Conservation (phyloP, 2,329 filamentous ascomycete species). For the Venturia asperata region DNA sequence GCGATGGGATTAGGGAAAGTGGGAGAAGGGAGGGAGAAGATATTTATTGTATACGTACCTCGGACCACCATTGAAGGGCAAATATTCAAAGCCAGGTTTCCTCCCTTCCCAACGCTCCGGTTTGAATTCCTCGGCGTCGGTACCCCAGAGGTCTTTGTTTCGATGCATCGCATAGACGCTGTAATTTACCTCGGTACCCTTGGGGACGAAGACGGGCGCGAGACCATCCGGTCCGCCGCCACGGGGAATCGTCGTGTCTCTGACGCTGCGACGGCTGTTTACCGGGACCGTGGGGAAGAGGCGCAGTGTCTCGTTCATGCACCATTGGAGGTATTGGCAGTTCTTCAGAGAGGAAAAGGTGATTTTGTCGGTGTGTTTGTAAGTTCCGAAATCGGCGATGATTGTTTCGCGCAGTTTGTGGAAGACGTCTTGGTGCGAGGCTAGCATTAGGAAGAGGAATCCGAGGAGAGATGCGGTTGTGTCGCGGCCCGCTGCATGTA, state of each 20-base stretch:
- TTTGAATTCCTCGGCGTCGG: slow-evolving; percentile 37
- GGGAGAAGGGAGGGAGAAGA: slow-evolving; percentile 24
- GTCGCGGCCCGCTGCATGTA: slow-evolving; percentile 41
- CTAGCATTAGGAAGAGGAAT: slow-evolving; percentile 32
- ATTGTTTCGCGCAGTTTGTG: slow-evolving; percentile 16
- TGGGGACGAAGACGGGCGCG: slow-evolving; percentile 27
- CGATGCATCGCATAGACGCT: slow-evolving; percentile 67
- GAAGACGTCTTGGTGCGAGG: not conserved
- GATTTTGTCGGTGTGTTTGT: not conserved
- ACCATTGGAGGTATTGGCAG: slow-evolving; percentile 16
- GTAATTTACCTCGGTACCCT: slow-evolving; percentile 61
- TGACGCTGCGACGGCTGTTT: slow-evolving; percentile 12
- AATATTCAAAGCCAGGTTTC: slow-evolving; percentile 31
- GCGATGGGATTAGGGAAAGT: too few relatives aligned
- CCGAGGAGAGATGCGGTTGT: slow-evolving; percentile 48
- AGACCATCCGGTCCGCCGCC: slow-evolving; percentile 18
- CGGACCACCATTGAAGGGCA: slow-evolving; percentile 34
- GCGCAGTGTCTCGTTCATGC: slow-evolving; percentile 19
- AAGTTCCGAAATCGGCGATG: slow-evolving; percentile 14
- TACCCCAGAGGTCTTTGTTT: slow-evolving; percentile 45
- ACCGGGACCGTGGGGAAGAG: slow-evolving; percentile 17
- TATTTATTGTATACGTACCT: slow-evolving; percentile 29
- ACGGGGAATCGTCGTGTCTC: slow-evolving; percentile 15
- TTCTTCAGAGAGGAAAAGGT: slow-evolving; percentile 15
- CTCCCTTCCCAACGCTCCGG: slow-evolving; percentile 35